Evolutionary conservation across 192 early-diverging fungal genomes (phyloP).

Genomic region (Podila epigama): DNA sequence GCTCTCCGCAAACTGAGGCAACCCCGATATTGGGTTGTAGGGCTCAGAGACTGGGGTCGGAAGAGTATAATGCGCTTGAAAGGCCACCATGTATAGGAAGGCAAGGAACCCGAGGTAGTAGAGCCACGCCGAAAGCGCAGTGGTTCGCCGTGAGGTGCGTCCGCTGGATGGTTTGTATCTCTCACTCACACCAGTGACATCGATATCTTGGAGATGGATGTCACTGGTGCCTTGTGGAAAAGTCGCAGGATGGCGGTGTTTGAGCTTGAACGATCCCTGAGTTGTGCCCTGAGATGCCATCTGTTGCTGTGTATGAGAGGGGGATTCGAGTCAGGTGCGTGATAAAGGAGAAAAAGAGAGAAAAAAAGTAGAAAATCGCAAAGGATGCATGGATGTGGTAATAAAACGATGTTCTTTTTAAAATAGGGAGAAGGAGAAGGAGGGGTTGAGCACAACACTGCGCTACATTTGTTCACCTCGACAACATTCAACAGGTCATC

Average conservation of each 20-base stretch:
- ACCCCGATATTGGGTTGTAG: slow-evolving; percentile 24
- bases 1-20: slow-evolving; percentile 64
- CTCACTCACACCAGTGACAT: too few species aligned
- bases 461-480: too few species aligned
- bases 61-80: slow-evolving; percentile 16
- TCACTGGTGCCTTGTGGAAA: neutral
- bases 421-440: too few species aligned
- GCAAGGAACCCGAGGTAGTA: slow-evolving; percentile 19
- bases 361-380: too few species aligned
- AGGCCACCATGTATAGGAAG: slow-evolving; percentile 5
- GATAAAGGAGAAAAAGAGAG: neutral
- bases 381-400: too few species aligned
- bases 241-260: slow-evolving; percentile 16
- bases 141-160: neutral
- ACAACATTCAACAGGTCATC: too few species aligned
- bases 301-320: neutral
- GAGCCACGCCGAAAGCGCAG: neutral
- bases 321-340: neutral
- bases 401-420: too few species aligned
- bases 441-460: too few species aligned
- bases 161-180: neutral
- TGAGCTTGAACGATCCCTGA: neutral
- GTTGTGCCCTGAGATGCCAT: slow-evolving; percentile 6
- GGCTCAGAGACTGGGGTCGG: slow-evolving; percentile 24
- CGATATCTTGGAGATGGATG: too few species aligned